Conservation (phyloP, 2,329 filamentous ascomycete species). For the Dactylellina cionopaga region DNA sequence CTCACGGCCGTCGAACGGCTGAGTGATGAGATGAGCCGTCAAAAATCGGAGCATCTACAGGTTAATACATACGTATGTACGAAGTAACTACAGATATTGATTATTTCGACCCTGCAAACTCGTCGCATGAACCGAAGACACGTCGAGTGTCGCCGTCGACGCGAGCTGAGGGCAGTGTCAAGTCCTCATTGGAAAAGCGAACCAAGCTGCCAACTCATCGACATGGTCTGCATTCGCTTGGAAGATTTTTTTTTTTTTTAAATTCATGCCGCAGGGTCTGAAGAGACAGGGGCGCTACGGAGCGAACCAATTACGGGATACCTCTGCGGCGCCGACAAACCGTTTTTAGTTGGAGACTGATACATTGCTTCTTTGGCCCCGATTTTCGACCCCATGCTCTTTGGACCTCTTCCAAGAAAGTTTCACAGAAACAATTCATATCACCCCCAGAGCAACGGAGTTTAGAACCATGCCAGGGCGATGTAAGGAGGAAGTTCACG, state of each 20-base stretch:
- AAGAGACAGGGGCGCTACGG: conserved; percentile 18
- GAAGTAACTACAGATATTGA: too few species aligned
- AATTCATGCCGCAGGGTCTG: conserved; percentile 32
- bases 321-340: conserved; percentile 31
- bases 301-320: conserved; percentile 45
- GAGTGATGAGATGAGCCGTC: conserved; percentile 27
- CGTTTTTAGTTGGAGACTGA: conserved; percentile 37
- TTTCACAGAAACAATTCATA: too few species aligned
- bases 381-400: conserved; percentile 36
- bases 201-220: conserved; percentile 49
- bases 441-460: conserved; percentile 1
- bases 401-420: too few species aligned
- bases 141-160: conserved; percentile 44
- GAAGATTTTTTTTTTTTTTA: too few species aligned
- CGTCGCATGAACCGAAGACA: conserved; percentile 36
- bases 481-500: conserved; percentile 21
- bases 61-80: too few species aligned
- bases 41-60: too few species aligned
- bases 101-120: too few species aligned
- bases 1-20: conserved; percentile 12
- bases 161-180: conserved; percentile 1
- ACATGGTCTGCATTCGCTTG: conserved; percentile 46
- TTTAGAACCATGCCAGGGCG: conserved; percentile 27
- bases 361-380: conserved; percentile 33
- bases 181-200: conserved; percentile 28